Base-by-base conservation (phyloP, 768 basidiomycete genomes). In the Amanita rubescens region DNA sequence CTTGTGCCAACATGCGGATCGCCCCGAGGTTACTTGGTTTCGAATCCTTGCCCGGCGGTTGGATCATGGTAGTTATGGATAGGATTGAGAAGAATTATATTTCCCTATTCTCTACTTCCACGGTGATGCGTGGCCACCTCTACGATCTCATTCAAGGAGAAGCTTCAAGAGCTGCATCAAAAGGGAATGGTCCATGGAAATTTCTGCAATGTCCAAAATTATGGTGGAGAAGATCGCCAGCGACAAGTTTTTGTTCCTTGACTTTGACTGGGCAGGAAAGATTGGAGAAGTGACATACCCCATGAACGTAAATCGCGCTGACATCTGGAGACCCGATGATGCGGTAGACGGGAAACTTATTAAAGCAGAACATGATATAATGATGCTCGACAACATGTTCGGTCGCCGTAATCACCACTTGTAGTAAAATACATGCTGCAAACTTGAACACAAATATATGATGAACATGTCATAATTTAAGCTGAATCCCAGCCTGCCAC, bases 21-120 rank as follows among this genome's bases (percentile, higher is more conserved):
- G 66, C 66, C 7, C 65, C 65, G 0, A 43, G 25, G 19, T 55
- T 67, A 4, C 41, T 49, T 0, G 66, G 66, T 8, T 63, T 63
- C 24, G 58, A 67, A 34, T 27, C 8, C 19, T 35, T 67, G 14
- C 51, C 63, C 20, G 64, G 67, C 3, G 62, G 58, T 9, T 67
- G 63, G 66, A 52, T 11, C 20, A 64, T 67, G 59, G 57, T 67
- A 12, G 63, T 67, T 11, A 66, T 67, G 65, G 63, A 67, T 4
- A 8, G 11, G 12, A 34, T 57, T 15, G 38, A 47, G 5, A 44
- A 58, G 0, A 53, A 59, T 7, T 55, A 54, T 14, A 25, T 45
- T 8, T 19, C 19, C 7, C 24, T 27, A 30, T 32, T 17, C 9
- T 30, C 15, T n/a, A 7, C 27, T 30, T 8, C 27, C 27, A 39